Base-by-base conservation (phyloP, 805 yeast genomes). In the Candida sithepensis region DNA sequence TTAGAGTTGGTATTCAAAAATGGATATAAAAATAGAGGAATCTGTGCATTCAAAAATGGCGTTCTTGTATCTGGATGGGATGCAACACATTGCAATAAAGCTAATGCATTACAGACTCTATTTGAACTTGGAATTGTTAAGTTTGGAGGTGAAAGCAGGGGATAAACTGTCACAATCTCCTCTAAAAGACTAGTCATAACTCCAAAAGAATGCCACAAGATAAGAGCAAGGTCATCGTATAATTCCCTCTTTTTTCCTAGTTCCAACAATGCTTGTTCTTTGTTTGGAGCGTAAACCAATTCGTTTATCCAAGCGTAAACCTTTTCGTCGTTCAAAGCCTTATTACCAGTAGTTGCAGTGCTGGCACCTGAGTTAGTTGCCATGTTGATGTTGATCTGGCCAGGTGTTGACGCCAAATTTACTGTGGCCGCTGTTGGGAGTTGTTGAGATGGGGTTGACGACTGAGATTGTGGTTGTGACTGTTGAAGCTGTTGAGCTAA, bases 121-220 rank as follows among this genome's bases (percentile, higher is more conserved):
- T 91, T 92, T 4, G 96, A 85, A 16, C 89, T 84, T n/a, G 88
- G 78, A 14, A 95, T 88, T 4, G 90, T 82, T 49, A 94, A 74
- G 39, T 79, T 82, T 26, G 96, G 96, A 13, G 97, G 97, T 33
- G 88, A 84, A 49, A 92, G 73, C 60, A 84, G 75, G 12, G 99
- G 97, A 65, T 92, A 92, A 5, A 92, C 96, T 2, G 88, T 77
- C 34, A 90, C 84, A 45, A 92, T 90, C 63, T 92, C 99, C 64
- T 88, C 95, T 49, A 92, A 68, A 34, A 92, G 70, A 19, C 90
- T 85, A 2, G 98, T 84, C 95, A 94, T 90, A 12, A 92, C 97
- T 26, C 98, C 99, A 67, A 86, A 91, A 3, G 97, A 88, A 59
- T 92, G 84, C 99, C 99, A 92, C 49, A 92, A 71, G 4, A 92